Conservation (phyloP, 1,284 basidiomycete species). For the Malassezia brasiliensis region DNA sequence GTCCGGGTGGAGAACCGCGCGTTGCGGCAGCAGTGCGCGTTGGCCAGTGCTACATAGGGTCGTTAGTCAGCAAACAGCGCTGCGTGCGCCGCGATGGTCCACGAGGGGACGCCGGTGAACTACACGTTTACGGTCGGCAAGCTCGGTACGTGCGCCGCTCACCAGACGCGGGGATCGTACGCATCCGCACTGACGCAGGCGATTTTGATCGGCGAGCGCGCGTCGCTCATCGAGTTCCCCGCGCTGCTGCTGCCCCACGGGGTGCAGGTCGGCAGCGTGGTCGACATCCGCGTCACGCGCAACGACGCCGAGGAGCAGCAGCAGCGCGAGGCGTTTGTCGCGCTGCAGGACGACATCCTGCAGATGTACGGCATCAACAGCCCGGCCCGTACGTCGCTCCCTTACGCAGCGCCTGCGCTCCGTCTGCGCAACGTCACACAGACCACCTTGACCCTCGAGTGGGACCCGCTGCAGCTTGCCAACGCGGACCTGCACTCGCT, state of each 20-base stretch:
- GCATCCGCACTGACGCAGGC: slow-evolving; percentile 28
- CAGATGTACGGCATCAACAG: slow-evolving; percentile 34
- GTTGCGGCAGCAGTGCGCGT: slow-evolving; percentile 6
- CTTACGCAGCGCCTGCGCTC: slow-evolving; percentile 26
- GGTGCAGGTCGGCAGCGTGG: slow-evolving; percentile 40
- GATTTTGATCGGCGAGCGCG: slow-evolving; percentile 46
- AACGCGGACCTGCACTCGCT: slow-evolving; percentile 36
- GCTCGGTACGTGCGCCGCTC: slow-evolving; percentile 22
- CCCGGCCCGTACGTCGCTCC: slow-evolving; percentile 25
- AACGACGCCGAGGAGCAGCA: slow-evolving; percentile 38
- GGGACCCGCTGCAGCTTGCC: slow-evolving; percentile 39
- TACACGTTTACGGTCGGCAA: slow-evolving; percentile 47
- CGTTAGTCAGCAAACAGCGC: neutral
- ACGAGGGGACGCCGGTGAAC: slow-evolving; percentile 5
- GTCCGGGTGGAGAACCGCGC: slow-evolving; percentile 24
- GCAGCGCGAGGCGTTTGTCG: slow-evolving; percentile 35
- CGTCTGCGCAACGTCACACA: slow-evolving; percentile 42
- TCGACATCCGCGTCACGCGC: slow-evolving; percentile 41
- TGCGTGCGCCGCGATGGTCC: neutral
- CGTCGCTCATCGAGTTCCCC: slow-evolving; percentile 48
- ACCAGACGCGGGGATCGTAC: slow-evolving; percentile 19
- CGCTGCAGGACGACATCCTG: slow-evolving; percentile 43
- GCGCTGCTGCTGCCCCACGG: slow-evolving; percentile 41
- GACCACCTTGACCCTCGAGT: slow-evolving; percentile 45
- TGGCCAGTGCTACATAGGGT: neutral